Evolutionary conservation across 108 stramenopile genomes (phyloP).

Genomic region (Phaeodactylum tricornutum): DNA sequence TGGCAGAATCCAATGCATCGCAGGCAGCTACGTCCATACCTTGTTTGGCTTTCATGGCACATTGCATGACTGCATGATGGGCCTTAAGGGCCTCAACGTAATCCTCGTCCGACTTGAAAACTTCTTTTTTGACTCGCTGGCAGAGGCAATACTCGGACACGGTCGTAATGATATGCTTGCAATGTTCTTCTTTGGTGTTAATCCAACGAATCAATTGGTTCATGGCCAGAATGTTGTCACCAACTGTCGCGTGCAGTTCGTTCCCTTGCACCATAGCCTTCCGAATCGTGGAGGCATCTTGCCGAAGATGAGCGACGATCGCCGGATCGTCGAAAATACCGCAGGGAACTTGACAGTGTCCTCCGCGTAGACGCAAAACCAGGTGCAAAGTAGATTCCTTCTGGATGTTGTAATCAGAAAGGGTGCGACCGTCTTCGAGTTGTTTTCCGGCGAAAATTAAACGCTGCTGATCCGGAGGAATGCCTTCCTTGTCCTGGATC

Average conservation of each 20-base stretch:
- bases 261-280: slow-evolving; percentile 66
- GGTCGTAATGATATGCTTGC: slow-evolving; percentile 53
- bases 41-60: slow-evolving; percentile 76
- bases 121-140: slow-evolving; percentile 65
- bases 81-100: slow-evolving; percentile 63
- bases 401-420: slow-evolving; percentile 93
- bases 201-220: slow-evolving; percentile 81
- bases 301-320: slow-evolving; percentile 44
- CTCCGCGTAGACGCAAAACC: slow-evolving; percentile 89
- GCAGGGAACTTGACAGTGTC: slow-evolving; percentile 71
- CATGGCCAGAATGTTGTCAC: slow-evolving; percentile 30
- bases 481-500: slow-evolving; percentile 99
- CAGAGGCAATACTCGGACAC: slow-evolving; percentile 69
- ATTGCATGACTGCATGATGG: slow-evolving; percentile 69
- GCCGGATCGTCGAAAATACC: slow-evolving; percentile 79
- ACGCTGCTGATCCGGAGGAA: slow-evolving; percentile 95
- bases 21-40: slow-evolving; percentile 44
- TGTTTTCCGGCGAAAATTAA: slow-evolving; percentile 95
- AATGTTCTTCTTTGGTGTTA: slow-evolving; percentile 71
- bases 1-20: slow-evolving; percentile 61
- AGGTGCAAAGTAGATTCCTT: slow-evolving; percentile 95
- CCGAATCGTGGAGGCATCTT: slow-evolving; percentile 47
- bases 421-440: slow-evolving; percentile 87
- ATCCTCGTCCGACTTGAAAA: slow-evolving; percentile 45
- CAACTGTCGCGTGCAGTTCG: slow-evolving; percentile 37